Percentiles rank a stretch among this genome's conserved stretches.
These are phyloP conservation scores for Hansenula sp. DNA, from an alignment of 1,139 yeast species.

Conservation along the genomic window DNA sequence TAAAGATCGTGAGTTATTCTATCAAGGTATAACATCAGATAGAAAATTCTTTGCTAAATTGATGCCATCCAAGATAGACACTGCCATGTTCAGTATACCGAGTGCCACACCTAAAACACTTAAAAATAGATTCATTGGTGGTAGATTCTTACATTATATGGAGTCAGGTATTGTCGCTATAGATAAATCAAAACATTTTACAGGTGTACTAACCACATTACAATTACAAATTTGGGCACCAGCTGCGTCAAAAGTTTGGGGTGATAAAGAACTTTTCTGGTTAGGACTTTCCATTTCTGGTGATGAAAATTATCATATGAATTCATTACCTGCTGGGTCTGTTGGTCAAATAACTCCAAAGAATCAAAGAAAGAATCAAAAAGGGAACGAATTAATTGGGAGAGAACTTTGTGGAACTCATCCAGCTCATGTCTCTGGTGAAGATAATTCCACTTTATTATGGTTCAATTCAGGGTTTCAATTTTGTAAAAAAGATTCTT, in stretches of 20 bases:
- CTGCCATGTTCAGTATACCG: slow-evolving; percentile 30
- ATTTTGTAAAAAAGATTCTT: slow-evolving; percentile 44
- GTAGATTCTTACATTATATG: slow-evolving; percentile 40
- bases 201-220: slow-evolving; percentile 36
- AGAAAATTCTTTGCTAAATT: slow-evolving; percentile 31
- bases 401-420: slow-evolving; percentile 56
- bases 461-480: slow-evolving; percentile 65
- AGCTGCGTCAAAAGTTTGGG: slow-evolving; percentile 31
- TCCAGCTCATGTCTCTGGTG: slow-evolving; percentile 52
- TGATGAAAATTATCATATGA: slow-evolving; percentile 20
- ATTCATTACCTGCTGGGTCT: slow-evolving; percentile 20
- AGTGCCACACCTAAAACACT: slow-evolving; percentile 28
- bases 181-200: slow-evolving; percentile 38
- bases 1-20: slow-evolving; percentile 37
- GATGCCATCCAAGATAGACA: slow-evolving; percentile 29
- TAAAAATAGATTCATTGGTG: slow-evolving; percentile 38
- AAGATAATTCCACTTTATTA: slow-evolving; percentile 38
- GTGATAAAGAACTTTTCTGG: slow-evolving; percentile 59
- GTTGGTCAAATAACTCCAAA: slow-evolving; percentile 19
- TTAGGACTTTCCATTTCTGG: slow-evolving; percentile 29
- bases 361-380: slow-evolving; percentile 8
- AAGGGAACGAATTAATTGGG: slow-evolving; percentile 25
- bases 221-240: slow-evolving; percentile 30
- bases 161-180: slow-evolving; percentile 52
- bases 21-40: slow-evolving; percentile 25